phyloP scores from a whole-genome alignment of 2,329 filamentous ascomycete species.

The Colletotrichum coccodes region DNA sequence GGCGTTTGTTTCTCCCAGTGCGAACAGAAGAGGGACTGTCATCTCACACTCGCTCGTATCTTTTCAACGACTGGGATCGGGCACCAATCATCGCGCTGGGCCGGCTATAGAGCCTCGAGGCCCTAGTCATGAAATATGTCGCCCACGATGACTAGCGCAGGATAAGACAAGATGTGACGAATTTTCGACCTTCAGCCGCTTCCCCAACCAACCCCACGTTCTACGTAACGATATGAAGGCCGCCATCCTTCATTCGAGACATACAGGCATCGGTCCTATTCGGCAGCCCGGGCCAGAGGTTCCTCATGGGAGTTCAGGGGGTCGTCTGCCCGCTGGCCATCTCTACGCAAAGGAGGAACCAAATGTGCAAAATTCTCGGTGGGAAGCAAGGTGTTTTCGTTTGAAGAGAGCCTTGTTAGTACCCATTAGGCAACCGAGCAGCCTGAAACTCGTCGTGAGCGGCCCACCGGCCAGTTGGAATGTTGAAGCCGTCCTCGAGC shows the following conservation, averaged over 20 bases:
- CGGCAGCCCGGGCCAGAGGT: neutral
- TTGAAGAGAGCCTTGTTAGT: slow-evolving; percentile 1
- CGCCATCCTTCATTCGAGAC: neutral
- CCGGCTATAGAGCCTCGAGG: neutral
- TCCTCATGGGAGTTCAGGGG: too few relatives aligned
- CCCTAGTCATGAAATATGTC: neutral
- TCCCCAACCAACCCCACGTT: neutral
- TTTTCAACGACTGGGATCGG: neutral
- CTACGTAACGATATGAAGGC: slow-evolving; percentile 1
- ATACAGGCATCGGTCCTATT: neutral
- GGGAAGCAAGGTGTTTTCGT: slow-evolving; percentile 1
- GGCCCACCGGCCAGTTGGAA: slow-evolving; percentile 13
- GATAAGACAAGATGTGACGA: slow-evolving; percentile 3
- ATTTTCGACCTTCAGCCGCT: neutral
- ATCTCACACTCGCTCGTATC: neutral
- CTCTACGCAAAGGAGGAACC: neutral
- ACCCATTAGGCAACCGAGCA: slow-evolving; percentile 7
- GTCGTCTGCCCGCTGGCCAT: neutral
- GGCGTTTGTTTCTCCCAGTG: slow-evolving; percentile 15
- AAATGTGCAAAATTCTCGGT: slow-evolving; percentile 1
- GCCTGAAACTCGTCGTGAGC: slow-evolving; percentile 18
- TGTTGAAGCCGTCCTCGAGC: neutral
- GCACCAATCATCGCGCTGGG: neutral
- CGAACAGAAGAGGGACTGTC: neutral
- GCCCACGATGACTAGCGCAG: neutral